Evolutionary conservation across 1,284 basidiomycete genomes (phyloP).

Genomic region (Paramarasmius palmivorus): DNA sequence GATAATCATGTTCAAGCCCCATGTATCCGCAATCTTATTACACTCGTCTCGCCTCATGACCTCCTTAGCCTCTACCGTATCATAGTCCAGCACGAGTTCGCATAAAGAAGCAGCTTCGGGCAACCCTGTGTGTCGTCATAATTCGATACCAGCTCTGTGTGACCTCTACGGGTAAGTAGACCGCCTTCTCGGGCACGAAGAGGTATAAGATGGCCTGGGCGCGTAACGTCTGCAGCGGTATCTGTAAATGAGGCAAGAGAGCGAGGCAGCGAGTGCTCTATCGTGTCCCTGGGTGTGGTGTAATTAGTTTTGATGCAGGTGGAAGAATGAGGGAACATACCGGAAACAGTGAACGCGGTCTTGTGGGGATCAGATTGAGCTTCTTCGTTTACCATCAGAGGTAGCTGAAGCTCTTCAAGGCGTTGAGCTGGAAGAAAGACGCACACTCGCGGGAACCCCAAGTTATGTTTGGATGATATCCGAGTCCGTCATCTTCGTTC

Average conservation of each 20-base stretch:
- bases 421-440: constrained; percentile 79
- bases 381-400: constrained; percentile 87
- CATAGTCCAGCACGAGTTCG: constrained; percentile 82
- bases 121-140: constrained; percentile 80
- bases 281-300: constrained; percentile 85
- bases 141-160: constrained; percentile 90
- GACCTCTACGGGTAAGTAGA: constrained; percentile 84
- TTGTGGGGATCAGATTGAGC: constrained; percentile 86
- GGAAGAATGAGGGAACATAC: constrained; percentile 40
- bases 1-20: constrained; percentile 92
- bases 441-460: no score
- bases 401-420: constrained; percentile 81
- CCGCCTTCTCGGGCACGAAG: no score
- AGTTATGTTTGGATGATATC: no score
- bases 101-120: constrained; percentile 90
- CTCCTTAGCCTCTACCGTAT: constrained; percentile 81
- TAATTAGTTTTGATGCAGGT: background rate
- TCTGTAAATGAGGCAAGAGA: constrained; percentile 69
- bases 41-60: constrained; percentile 95
- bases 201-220: no score
- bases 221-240: constrained; percentile 63
- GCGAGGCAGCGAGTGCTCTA: constrained; percentile 83
- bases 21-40: constrained; percentile 87
- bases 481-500: no score
- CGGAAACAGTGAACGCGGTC: constrained; percentile 97